A percentile compares a stretch with the other conserved stretches of the same genome.
These are phyloP conservation scores for Dovyalis caffra DNA, from an alignment of 345 rosid species.

Conservation along the genomic window DNA sequence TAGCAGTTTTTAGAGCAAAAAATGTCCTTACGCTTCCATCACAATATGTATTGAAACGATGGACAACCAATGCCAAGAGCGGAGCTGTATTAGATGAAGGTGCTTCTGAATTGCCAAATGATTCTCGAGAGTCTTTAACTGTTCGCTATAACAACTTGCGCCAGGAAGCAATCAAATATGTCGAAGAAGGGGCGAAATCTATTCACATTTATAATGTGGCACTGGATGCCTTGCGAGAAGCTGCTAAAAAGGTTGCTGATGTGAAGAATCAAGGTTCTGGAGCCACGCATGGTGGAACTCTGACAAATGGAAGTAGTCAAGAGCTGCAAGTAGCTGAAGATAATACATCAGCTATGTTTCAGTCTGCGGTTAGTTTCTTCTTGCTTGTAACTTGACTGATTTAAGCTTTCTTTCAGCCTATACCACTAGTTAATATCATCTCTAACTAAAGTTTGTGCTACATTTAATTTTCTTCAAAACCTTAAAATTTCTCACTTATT, in stretches of 20 bases:
- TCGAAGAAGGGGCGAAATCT: constrained; percentile 52
- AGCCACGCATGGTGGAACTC: constrained; percentile 24
- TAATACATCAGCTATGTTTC: constrained; percentile 29
- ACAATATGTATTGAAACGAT: constrained; percentile 51
- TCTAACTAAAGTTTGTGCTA: not conserved
- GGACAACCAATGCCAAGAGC: constrained; percentile 66
- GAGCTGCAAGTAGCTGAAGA: constrained; percentile 41
- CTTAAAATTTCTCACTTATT: no score
- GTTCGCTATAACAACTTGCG: constrained; percentile 58
- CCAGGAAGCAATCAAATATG: constrained; percentile 59
- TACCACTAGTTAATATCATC: not conserved
- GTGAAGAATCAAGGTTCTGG: constrained; percentile 44
- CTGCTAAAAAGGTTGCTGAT: constrained; percentile 46
- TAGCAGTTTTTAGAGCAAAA: constrained; percentile 62
- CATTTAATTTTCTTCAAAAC: no score
- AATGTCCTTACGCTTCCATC: constrained; percentile 68
- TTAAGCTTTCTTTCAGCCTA: not conserved
- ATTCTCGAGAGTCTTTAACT: constrained; percentile 55
- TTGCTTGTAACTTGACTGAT: not conserved
- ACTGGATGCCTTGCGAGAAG: constrained; percentile 50
- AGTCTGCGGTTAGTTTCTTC: constrained; percentile 47
- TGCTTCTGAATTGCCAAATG: constrained; percentile 33
- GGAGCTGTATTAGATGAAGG: constrained; percentile 47
- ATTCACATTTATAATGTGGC: constrained; percentile 45
- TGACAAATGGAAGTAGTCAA: constrained; percentile 43